A percentile compares a stretch with the other conserved stretches of the same genome.
Evolutionary conservation across 805 yeast species (phyloP).

Genomic region (Torulaspora maleeae): DNA sequence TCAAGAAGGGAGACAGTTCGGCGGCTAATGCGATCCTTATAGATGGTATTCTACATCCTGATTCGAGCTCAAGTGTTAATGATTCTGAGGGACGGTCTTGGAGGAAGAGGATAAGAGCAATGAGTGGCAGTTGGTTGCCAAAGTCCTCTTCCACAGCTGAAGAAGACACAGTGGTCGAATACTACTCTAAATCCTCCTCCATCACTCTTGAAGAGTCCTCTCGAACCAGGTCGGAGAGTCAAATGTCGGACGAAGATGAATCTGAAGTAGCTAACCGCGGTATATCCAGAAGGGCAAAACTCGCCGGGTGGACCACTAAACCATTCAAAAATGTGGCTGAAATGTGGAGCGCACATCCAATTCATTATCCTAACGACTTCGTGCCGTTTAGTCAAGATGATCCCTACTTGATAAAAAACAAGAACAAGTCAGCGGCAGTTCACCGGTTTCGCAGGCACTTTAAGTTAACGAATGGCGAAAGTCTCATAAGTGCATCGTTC

Average conservation of each 20-base stretch:
- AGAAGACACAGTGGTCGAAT: conserved; percentile 5
- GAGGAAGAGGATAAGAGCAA: conserved; percentile 9
- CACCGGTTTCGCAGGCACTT: conserved; percentile 62
- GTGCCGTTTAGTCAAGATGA: conserved; percentile 41
- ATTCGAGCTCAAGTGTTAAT: not conserved
- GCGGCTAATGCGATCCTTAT: not conserved
- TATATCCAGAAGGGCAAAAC: conserved; percentile 4
- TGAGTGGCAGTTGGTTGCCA: conserved; percentile 6
- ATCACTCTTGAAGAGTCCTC: not conserved
- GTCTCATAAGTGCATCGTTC: conserved; percentile 63
- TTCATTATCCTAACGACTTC: conserved; percentile 49
- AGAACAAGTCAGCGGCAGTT: conserved; percentile 46
- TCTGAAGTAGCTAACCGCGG: not conserved
- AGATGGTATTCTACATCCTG: not conserved
- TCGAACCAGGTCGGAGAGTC: not conserved
- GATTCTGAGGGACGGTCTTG: conserved; percentile 3
- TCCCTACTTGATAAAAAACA: conserved; percentile 43
- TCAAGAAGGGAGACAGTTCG: not conserved
- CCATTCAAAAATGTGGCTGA: conserved; percentile 24
- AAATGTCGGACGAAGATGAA: conserved; percentile 4
- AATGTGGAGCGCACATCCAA: conserved; percentile 58
- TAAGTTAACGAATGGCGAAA: conserved; percentile 49
- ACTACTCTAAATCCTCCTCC: conserved; percentile 2
- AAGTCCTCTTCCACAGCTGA: not conserved
- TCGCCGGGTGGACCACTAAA: conserved; percentile 16